A percentile compares a stretch with the other conserved stretches of the same genome.
Evolutionary conservation across 176 grass and related monocot genomes (phyloP).

Genomic region (Otatea glauca): DNA sequence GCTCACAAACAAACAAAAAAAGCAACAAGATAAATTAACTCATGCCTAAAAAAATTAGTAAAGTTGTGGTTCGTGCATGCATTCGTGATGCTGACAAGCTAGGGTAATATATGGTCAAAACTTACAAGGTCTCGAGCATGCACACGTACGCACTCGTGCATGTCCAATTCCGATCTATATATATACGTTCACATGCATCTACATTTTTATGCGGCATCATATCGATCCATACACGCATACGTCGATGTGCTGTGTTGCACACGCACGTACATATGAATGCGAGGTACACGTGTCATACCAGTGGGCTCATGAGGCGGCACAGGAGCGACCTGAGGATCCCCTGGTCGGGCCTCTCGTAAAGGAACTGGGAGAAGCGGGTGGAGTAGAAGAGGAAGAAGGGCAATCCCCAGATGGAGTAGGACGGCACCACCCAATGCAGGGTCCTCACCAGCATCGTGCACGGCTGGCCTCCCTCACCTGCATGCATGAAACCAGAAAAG

Average conservation of each 20-base stretch:
- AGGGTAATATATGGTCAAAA: not conserved
- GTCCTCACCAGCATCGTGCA: constrained; percentile 94
- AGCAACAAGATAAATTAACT: no score
- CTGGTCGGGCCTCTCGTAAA: constrained; percentile 84
- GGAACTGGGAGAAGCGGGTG: constrained; percentile 79
- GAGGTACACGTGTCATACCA: constrained; percentile 55
- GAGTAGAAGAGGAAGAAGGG: constrained; percentile 97
- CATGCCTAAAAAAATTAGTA: no score
- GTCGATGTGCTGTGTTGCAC: not conserved
- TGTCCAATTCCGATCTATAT: not conserved
- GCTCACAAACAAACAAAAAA: not conserved
- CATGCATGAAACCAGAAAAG: not conserved
- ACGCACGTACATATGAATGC: not conserved
- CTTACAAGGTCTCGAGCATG: constrained; percentile 9
- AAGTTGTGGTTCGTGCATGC: not conserved
- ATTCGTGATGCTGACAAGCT: constrained; percentile 9
- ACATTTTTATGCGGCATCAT: not conserved
- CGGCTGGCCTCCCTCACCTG: constrained; percentile 70
- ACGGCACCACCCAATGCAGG: constrained; percentile 92
- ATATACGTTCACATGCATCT: not conserved
- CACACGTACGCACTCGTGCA: not conserved
- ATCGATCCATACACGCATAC: not conserved
- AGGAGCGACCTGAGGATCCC: constrained; percentile 67
- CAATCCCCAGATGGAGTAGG: constrained; percentile 96
- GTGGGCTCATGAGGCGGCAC: constrained; percentile 65